These are phyloP conservation scores for Globisporangium nunn DNA, from an alignment of 352 stramenopile genomes.

Conservation along the genomic window DNA sequence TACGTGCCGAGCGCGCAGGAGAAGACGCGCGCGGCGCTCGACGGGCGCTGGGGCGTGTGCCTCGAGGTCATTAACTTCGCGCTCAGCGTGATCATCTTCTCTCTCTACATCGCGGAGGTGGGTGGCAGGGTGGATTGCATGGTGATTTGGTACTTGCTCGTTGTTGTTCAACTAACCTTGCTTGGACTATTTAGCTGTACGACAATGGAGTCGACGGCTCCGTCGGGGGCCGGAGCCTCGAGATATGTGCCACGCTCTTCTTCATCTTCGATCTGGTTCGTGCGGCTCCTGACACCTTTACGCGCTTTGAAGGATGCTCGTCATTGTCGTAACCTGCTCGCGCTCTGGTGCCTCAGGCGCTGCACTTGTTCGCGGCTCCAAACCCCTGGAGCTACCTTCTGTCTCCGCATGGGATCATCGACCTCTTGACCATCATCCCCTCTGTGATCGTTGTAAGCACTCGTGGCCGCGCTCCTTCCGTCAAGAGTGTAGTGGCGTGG, in stretches of 20 bases:
- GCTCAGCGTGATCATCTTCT: slow-evolving; percentile 55
- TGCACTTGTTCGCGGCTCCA: slow-evolving; percentile 43
- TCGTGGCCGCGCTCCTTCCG: neutral
- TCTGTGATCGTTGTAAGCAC: slow-evolving; percentile 46
- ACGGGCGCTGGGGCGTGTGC: slow-evolving; percentile 30
- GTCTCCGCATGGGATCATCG: slow-evolving; percentile 49
- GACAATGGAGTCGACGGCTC: slow-evolving; percentile 15
- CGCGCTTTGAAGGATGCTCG: neutral
- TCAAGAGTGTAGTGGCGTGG: no score
- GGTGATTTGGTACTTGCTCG: no score
- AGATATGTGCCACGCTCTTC: slow-evolving; percentile 40
- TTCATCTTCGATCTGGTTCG: slow-evolving; percentile 59
- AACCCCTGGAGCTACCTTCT: slow-evolving; percentile 39
- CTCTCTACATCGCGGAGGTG: slow-evolving; percentile 53
- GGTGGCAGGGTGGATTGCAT: neutral
- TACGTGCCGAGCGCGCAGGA: slow-evolving; percentile 50
- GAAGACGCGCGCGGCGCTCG: slow-evolving; percentile 21
- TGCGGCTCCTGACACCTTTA: neutral
- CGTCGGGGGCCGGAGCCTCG: slow-evolving; percentile 15
- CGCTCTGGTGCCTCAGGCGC: slow-evolving; percentile 7
- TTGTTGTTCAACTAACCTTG: neutral
- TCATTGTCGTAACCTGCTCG: neutral
- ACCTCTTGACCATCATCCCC: slow-evolving; percentile 65
- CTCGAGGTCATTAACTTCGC: slow-evolving; percentile 51
- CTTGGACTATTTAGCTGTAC: slow-evolving; percentile 26